Conservation (phyloP, 2,329 filamentous ascomycete genomes). For the Phoma sp. region DNA sequence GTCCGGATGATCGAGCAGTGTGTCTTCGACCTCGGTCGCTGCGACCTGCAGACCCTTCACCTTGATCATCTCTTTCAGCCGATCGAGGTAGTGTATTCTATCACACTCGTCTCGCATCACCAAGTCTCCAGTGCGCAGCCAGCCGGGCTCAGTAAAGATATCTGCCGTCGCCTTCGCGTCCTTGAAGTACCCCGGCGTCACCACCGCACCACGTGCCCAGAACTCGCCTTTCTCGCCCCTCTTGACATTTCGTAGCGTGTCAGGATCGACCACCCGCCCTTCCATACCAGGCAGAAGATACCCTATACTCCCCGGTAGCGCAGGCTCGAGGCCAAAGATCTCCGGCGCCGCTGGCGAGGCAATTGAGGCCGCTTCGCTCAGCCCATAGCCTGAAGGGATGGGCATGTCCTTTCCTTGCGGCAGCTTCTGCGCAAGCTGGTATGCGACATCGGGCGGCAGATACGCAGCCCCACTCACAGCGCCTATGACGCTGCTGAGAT, state of each 20-base stretch:
- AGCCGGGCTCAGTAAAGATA: slow-evolving; percentile 35
- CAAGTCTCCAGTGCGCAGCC: slow-evolving; percentile 38
- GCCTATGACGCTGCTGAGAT: slow-evolving; percentile 30
- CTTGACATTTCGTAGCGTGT: slow-evolving; percentile 31
- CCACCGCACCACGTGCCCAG: slow-evolving; percentile 36
- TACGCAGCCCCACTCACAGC: slow-evolving; percentile 38
- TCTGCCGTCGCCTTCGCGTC: slow-evolving; percentile 36
- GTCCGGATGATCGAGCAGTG: slow-evolving; percentile 51
- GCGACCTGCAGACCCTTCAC: slow-evolving; percentile 59
- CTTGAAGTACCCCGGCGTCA: slow-evolving; percentile 41
- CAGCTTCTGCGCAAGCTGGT: slow-evolving; percentile 35
- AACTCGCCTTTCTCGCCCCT: slow-evolving; percentile 36
- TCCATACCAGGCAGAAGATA: slow-evolving; percentile 39
- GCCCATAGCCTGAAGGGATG: slow-evolving; percentile 36
- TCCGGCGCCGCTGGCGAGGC: slow-evolving; percentile 30
- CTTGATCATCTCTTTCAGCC: slow-evolving; percentile 54
- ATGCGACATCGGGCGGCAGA: slow-evolving; percentile 36
- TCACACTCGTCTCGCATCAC: slow-evolving; percentile 35
- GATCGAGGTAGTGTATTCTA: slow-evolving; percentile 43
- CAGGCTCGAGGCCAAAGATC: slow-evolving; percentile 33
- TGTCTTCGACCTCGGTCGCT: slow-evolving; percentile 56
- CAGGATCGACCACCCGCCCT: slow-evolving; percentile 36
- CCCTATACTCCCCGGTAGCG: slow-evolving; percentile 32
- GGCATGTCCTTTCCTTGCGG: slow-evolving; percentile 31
- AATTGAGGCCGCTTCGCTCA: slow-evolving; percentile 39